These are phyloP conservation scores for Ophiocordyceps unilateralis DNA, from an alignment of 2,329 filamentous ascomycete genomes.

Conservation along the genomic window DNA sequence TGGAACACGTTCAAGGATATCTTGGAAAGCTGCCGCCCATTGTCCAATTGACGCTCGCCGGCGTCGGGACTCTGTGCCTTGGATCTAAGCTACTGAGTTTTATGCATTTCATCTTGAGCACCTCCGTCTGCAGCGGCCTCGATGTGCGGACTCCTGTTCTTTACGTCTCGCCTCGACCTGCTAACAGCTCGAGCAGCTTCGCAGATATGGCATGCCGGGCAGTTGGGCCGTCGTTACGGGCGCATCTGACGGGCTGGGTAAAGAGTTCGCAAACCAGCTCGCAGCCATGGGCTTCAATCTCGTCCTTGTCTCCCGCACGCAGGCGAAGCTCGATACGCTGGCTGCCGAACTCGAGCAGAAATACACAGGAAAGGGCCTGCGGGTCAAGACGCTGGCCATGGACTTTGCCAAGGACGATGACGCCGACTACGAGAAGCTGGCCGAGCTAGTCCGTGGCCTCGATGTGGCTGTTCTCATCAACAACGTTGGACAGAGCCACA, in stretches of 20 bases:
- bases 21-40: slow-evolving; percentile 12
- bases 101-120: slow-evolving; percentile 43
- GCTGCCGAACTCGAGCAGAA: slow-evolving; percentile 58
- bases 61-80: slow-evolving; percentile 41
- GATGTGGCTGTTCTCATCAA: slow-evolving; percentile 85
- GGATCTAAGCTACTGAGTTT: slow-evolving; percentile 39
- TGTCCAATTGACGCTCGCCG: slow-evolving; percentile 29
- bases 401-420: slow-evolving; percentile 74
- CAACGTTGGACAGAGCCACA: slow-evolving; percentile 91
- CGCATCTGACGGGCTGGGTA: slow-evolving; percentile 90
- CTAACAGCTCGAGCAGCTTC: slow-evolving; percentile 39
- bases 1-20: slow-evolving; percentile 12
- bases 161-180: slow-evolving; percentile 2
- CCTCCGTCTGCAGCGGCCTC: slow-evolving; percentile 49
- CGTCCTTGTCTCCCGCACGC: slow-evolving; percentile 86
- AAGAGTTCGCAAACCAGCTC: slow-evolving; percentile 85
- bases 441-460: slow-evolving; percentile 49
- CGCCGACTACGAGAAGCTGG: slow-evolving; percentile 60
- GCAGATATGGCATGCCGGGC: slow-evolving; percentile 77
- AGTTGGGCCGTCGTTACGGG: slow-evolving; percentile 92
- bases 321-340: slow-evolving; percentile 70
- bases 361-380: slow-evolving; percentile 39
- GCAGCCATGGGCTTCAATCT: slow-evolving; percentile 88
- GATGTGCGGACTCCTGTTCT: slow-evolving; percentile 27
- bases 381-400: slow-evolving; percentile 73